Evolutionary conservation across 2,329 filamentous ascomycete species (phyloP), one percentile per base, ranked within the genome.

Genomic region (Botryotinia convoluta): DNA sequence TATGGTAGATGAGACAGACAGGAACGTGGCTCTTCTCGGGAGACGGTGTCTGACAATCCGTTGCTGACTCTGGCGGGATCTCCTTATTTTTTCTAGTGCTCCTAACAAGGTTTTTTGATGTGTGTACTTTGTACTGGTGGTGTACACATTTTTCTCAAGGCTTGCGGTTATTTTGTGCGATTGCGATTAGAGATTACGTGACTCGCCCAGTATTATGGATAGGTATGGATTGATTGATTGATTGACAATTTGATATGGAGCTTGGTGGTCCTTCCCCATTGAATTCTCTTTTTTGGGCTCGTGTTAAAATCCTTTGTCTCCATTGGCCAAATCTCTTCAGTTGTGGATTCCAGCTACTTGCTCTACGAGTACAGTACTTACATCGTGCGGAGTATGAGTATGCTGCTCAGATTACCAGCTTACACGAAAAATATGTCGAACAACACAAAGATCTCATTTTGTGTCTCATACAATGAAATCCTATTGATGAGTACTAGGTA

Each of bases 1-100:
- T 69, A 44, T 69, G 51, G 48, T 51, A 69, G 67, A 42, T 69
- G 67, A 60, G 54, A 69, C 37, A 60, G 51, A 57, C 51, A n/a
- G 29, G 51, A 61, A 69, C 37, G 67, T 69, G 67, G 67, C 67
- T 60, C 67, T 69, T 35, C 67, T 61, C 29, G 68, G 48, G 22
- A 62, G 20, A 68, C 12, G 37, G 12, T 45, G n/a, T 44, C 22
- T 70, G 37, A 26, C 16, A 14, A 39, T 35, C 54, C 54, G 54
- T 37, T 37, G 67, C n/a, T 44, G 54, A 60, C 22, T 60, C 59
- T 42, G 51, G 51, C 10, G 42, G 26, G 22, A 42, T 54, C 45
- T 48, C 22, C 37, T n/a, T 57, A 14, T 29, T 59, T 42, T 22
- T 29, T 44, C 37, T 57, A n/a, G 16, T 60, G 22, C n/a, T 69